phyloP scores from a whole-genome alignment of 768 basidiomycete genomes.

The Termitomyces bulborhizus region DNA sequence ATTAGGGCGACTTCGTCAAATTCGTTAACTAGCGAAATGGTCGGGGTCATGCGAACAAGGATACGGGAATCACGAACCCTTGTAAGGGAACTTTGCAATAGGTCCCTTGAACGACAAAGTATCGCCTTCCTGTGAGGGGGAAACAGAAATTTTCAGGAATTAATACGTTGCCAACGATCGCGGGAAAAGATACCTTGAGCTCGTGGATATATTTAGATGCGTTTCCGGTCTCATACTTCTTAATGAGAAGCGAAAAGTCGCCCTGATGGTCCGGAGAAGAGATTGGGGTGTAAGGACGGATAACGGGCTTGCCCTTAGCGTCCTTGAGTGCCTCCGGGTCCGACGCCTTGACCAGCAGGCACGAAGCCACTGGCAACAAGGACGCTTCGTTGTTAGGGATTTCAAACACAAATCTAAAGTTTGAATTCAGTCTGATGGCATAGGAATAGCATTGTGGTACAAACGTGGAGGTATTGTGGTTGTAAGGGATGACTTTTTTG shows the following conservation, averaged over 20 bases:
- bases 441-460: constrained; percentile 11
- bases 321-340: constrained; percentile 59
- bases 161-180: not conserved
- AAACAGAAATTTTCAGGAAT: not conserved
- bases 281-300: constrained; percentile 91
- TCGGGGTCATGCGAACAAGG: not conserved
- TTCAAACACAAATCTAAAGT: constrained; percentile 66
- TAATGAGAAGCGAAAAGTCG: constrained; percentile 76
- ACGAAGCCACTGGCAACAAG: constrained; percentile 73
- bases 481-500: constrained; percentile 78
- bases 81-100: constrained; percentile 80
- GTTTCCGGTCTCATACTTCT: constrained; percentile 78
- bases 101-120: constrained; percentile 88
- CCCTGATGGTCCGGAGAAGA: constrained; percentile 71
- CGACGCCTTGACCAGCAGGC: constrained; percentile 71
- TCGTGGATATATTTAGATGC: constrained; percentile 79
- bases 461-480: constrained; percentile 87
- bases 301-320: constrained; percentile 80
- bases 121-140: constrained; percentile 53
- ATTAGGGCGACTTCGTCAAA: constrained; percentile 85
- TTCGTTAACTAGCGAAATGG: constrained; percentile 55
- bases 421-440: not conserved
- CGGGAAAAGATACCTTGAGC: constrained; percentile 42
- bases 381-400: constrained; percentile 75
- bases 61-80: constrained; percentile 38